Base-by-base conservation (phyloP, 2,329 filamentous ascomycete species). In the Xylariaceae sp. region DNA sequence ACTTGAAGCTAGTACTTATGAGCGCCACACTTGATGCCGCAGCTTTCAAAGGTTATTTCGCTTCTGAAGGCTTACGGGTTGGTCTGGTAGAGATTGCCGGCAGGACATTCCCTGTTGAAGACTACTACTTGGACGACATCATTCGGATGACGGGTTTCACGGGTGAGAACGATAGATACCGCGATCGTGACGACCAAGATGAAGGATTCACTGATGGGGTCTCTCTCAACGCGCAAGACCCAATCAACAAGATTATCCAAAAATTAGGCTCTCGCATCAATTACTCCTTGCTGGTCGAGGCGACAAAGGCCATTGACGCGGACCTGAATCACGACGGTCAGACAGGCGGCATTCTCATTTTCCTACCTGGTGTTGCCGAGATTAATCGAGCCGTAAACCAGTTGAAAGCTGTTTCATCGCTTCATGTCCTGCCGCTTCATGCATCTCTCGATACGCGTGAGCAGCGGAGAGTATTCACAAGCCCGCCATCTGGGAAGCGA, bases 1-100 rank as follows among this genome's bases (percentile, higher is more conserved):
- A 95, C 58, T 79, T 97, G 36, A 96, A 92, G 70, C 80, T 97
- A 39, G 85, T 99, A 12, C 77, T 99, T 34, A 99, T 99, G 94
- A 96, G 90, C 71, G 92, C 92, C 1, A 99, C 92, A 0, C 81
- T 97, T 2, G 92, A 99, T 70, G 91, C 92, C 1, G 81, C 85
- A 0, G 84, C 91, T 0, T 97, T 97, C 70, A 84, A 84, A 60
- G 75, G 83, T 52, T 97, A 97, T 70, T 97, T 97, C 72, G 82
- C 80, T 5, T 80, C 80, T 1, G 81, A 84, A 48, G 81, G 80
- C 1, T 68, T 83, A 12, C 79, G 77, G 4, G 92, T 97, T 29
- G 90, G 89, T 7, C 76, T 85, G 55, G 87, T 97, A 9, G 87
- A 95, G 67, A 96, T 97, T 60, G 80, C 88, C 46, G 92, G 94